Conservation (phyloP, 2,329 filamentous ascomycete species). For the Orbilia javanica region DNA sequence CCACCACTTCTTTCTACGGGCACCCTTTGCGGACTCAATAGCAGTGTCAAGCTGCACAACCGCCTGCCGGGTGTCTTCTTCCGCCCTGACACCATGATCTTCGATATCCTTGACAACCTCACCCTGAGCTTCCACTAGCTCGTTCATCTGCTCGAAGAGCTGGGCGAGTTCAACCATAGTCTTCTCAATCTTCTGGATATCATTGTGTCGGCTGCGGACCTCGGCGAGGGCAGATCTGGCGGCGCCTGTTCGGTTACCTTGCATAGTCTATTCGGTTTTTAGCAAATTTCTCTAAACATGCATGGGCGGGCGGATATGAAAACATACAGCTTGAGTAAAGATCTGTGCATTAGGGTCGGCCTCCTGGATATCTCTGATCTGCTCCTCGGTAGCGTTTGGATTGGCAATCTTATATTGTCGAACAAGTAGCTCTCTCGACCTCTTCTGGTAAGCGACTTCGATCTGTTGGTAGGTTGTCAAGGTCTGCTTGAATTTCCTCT, state of each 20-base stretch:
- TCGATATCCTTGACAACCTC: constrained; percentile 83
- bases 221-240: constrained; percentile 82
- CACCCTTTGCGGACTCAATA: constrained; percentile 75
- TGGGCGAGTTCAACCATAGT: constrained; percentile 89
- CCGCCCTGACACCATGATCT: constrained; percentile 85
- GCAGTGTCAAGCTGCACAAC: constrained; percentile 78
- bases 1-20: constrained; percentile 82
- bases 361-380: constrained; percentile 82
- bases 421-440: constrained; percentile 84
- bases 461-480: constrained; percentile 85
- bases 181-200: constrained; percentile 90
- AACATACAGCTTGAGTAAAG: constrained; percentile 80
- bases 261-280: constrained; percentile 31
- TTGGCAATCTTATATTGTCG: constrained; percentile 91
- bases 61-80: constrained; percentile 83
- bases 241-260: constrained; percentile 79
- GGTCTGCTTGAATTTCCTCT: constrained; percentile 81
- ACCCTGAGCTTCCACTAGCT: constrained; percentile 87
- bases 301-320: constrained; percentile 23
- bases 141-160: constrained; percentile 90
- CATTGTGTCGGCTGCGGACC: constrained; percentile 84
- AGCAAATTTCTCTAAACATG: neutral
- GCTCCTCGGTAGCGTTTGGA: constrained; percentile 81
- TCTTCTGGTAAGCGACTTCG: constrained; percentile 83
- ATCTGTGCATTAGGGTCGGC: constrained; percentile 76